Percentiles rank a stretch among this genome's conserved stretches.
These are phyloP conservation scores for Talaromyces pinophilus DNA, from an alignment of 2,329 filamentous ascomycete species.

Conservation along the genomic window DNA sequence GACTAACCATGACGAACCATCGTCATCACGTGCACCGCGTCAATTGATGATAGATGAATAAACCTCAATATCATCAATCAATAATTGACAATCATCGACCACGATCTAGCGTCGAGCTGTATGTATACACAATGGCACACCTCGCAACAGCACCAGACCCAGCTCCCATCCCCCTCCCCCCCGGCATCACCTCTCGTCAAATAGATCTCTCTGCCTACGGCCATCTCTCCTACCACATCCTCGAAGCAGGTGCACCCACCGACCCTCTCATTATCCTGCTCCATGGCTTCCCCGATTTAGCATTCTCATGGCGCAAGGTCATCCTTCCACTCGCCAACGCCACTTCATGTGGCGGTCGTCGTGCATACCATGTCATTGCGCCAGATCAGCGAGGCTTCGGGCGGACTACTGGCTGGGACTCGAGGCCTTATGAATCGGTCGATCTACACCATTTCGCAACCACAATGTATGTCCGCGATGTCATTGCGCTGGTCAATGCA, in stretches of 20 bases:
- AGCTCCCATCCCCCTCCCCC: constrained; percentile 56
- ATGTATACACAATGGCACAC: constrained; percentile 8
- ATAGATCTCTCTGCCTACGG: constrained; percentile 55
- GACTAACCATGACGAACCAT: constrained; percentile 20
- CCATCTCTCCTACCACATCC: constrained; percentile 60
- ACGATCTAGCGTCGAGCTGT: not conserved
- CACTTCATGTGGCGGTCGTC: not conserved
- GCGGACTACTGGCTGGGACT: constrained; percentile 63
- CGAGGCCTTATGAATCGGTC: constrained; percentile 51
- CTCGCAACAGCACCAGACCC: constrained; percentile 30
- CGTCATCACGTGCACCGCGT: constrained; percentile 19
- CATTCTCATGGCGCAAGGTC: constrained; percentile 68
- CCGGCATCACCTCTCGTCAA: constrained; percentile 57
- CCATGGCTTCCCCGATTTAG: constrained; percentile 69
- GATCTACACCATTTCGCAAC: constrained; percentile 60
- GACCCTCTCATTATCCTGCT: constrained; percentile 61
- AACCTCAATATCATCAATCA: not conserved
- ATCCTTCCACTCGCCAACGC: constrained; percentile 59
- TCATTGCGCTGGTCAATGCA: constrained; percentile 61
- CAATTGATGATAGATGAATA: not conserved
- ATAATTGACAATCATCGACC: not conserved
- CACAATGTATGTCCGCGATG: constrained; percentile 62
- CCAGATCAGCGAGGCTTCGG: constrained; percentile 70
- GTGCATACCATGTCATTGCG: constrained; percentile 62
- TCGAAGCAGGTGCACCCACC: constrained; percentile 54